phyloP scores from a whole-genome alignment of 345 rosid species.

The Microthlaspi erraticum region DNA sequence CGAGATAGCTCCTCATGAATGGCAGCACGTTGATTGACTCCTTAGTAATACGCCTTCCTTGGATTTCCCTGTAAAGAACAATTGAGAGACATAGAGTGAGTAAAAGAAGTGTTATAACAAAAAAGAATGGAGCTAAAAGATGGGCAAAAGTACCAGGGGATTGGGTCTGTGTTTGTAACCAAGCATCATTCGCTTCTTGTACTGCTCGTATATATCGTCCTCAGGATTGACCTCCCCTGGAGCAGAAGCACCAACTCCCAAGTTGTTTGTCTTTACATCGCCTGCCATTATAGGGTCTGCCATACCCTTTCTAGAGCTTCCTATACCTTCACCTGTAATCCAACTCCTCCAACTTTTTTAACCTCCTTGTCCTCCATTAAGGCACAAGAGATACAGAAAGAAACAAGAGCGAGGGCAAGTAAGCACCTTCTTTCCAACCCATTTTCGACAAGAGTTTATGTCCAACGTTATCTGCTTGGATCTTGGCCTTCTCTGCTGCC shows the following conservation, averaged over 20 bases:
- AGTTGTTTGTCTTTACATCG: conserved; percentile 76
- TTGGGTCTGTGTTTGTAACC: conserved; percentile 95
- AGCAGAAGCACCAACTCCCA: conserved; percentile 94
- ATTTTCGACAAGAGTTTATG: conserved; percentile 93
- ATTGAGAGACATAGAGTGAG: conserved; percentile 6
- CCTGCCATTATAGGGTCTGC: conserved; percentile 95
- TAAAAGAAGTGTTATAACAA: not conserved
- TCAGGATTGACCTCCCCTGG: conserved; percentile 94
- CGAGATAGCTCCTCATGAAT: conserved; percentile 20
- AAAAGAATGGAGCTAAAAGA: conserved; percentile 2
- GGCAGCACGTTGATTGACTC: conserved; percentile 9
- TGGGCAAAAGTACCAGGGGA: conserved; percentile 67
- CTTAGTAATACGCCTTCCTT: conserved; percentile 48
- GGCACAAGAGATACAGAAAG: conserved; percentile 44
- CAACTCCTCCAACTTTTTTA: conserved; percentile 44
- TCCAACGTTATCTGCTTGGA: conserved; percentile 97
- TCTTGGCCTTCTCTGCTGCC: conserved; percentile 77
- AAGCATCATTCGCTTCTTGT: conserved; percentile 99
- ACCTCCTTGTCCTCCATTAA: conserved; percentile 40
- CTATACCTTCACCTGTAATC: conserved; percentile 93
- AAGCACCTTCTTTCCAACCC: conserved; percentile 99
- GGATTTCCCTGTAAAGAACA: conserved; percentile 41
- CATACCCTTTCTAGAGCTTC: conserved; percentile 88
- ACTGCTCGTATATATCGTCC: conserved; percentile 98
- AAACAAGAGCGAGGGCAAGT: conserved; percentile 35